These are phyloP conservation scores for Mycosphaerella sp. DNA, from an alignment of 2,329 filamentous ascomycete genomes.

Conservation along the genomic window DNA sequence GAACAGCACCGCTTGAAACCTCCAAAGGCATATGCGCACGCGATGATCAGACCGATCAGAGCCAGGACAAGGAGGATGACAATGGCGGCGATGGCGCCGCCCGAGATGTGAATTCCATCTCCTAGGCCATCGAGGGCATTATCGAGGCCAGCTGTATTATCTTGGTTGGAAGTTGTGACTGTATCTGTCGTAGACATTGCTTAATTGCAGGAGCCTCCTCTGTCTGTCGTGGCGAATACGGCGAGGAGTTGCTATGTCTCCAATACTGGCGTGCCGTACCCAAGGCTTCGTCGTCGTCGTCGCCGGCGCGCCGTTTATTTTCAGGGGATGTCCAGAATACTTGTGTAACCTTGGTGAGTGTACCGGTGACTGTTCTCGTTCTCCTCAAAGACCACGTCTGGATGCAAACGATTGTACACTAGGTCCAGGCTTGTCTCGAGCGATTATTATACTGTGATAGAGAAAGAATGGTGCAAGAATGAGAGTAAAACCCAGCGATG, in stretches of 20 bases:
- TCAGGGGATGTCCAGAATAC: no score
- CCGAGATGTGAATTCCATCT: conserved; percentile 1
- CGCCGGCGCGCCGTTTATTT: conserved; percentile 6
- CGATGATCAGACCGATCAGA: conserved; percentile 3
- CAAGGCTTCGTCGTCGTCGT: background rate
- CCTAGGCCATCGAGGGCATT: conserved; percentile 1
- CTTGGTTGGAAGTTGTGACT: conserved; percentile 1
- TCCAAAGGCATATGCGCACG: conserved; percentile 9
- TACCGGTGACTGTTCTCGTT: no score
- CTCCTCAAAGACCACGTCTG: no score
- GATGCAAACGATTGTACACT: no score
- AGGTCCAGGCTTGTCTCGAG: no score
- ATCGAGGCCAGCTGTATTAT: background rate
- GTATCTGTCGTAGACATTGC: background rate
- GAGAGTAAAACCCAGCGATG: no score
- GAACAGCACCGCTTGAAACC: conserved; percentile 9
- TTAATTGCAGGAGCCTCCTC: background rate
- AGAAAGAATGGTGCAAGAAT: no score
- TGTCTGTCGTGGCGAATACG: background rate
- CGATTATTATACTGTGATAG: no score
- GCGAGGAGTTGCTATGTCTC: no score
- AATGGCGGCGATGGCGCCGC: conserved; percentile 5
- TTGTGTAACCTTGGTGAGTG: background rate
- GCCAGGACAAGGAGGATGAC: conserved; percentile 7
- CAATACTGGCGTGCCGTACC: no score